Evolutionary conservation across 148 eudicot species (phyloP).

Genomic region (Rheum nobile): DNA sequence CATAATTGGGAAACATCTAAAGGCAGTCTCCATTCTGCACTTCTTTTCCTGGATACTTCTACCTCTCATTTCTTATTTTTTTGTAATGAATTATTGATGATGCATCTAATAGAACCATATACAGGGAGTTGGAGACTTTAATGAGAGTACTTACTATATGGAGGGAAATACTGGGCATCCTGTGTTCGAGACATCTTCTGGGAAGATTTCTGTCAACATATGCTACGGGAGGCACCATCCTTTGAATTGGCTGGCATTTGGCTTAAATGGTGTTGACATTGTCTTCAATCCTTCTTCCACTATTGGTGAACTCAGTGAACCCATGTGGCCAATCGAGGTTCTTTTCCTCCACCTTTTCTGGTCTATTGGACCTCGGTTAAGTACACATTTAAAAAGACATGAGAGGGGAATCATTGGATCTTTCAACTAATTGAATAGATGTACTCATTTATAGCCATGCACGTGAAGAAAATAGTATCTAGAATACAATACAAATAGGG

Average conservation of each 20-base stretch:
- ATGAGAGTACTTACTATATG: conserved; percentile 97
- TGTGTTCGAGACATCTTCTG: conserved; percentile 84
- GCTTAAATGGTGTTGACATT: conserved; percentile 95
- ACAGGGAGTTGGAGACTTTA: conserved; percentile 92
- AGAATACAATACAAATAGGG: too few relatives aligned
- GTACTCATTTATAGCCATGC: too few relatives aligned
- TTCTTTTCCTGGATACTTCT: not conserved
- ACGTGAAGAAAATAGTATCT: too few relatives aligned
- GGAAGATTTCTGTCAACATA: conserved; percentile 82
- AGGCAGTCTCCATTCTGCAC: conserved; percentile 33
- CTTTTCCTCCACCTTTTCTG: not conserved
- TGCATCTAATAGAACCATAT: conserved; percentile 72
- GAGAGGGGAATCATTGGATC: too few relatives aligned
- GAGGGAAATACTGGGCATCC: conserved; percentile 99
- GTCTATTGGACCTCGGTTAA: not conserved
- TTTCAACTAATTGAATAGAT: too few relatives aligned
- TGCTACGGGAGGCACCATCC: conserved; percentile 99
- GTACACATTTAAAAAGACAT: not conserved
- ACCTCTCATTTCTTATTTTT: not conserved
- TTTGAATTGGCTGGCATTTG: conserved; percentile 90
- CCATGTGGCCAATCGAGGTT: conserved; percentile 99
- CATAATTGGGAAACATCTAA: conserved; percentile 82
- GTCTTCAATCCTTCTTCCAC: conserved; percentile 95
- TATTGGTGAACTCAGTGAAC: conserved; percentile 96
- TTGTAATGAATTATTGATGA: not conserved